Percentiles rank a stretch among this genome's conserved stretches.
Conservation (phyloP, 108 stramenopile species). For the Skeletonema tropicum region DNA sequence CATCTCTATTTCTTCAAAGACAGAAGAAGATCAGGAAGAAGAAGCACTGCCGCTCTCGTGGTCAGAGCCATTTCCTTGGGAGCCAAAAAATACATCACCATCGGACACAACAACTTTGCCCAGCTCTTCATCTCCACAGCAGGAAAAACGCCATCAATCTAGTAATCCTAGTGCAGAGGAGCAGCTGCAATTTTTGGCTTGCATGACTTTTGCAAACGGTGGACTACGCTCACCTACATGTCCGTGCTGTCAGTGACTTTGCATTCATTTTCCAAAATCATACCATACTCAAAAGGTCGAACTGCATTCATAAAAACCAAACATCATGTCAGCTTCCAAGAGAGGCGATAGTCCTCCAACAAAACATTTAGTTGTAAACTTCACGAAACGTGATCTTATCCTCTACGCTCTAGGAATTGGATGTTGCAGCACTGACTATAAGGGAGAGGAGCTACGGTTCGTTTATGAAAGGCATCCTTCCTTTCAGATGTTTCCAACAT, state of each 20-base stretch:
- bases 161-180: neutral
- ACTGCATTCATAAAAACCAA: neutral
- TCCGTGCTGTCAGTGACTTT: slow-evolving; percentile 47
- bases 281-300: neutral
- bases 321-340: neutral
- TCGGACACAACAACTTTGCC: neutral
- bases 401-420: slow-evolving; percentile 81
- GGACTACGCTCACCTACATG: slow-evolving; percentile 54
- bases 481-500: slow-evolving; percentile 70
- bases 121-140: neutral
- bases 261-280: neutral
- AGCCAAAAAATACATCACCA: neutral
- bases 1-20: neutral
- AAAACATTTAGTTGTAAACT: slow-evolving; percentile 20
- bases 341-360: neutral
- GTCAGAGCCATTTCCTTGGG: slow-evolving; percentile 18
- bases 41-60: neutral
- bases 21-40: neutral
- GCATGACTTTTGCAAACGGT: slow-evolving; percentile 65
- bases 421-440: slow-evolving; percentile 47
- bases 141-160: neutral
- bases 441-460: slow-evolving; percentile 56
- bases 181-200: slow-evolving; percentile 52
- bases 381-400: slow-evolving; percentile 57
- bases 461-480: slow-evolving; percentile 66